A percentile compares a stretch with the other conserved stretches of the same genome.
These are phyloP conservation scores for Irineochytrium annulatum DNA, from an alignment of 192 early-diverging fungal species.

Conservation along the genomic window DNA sequence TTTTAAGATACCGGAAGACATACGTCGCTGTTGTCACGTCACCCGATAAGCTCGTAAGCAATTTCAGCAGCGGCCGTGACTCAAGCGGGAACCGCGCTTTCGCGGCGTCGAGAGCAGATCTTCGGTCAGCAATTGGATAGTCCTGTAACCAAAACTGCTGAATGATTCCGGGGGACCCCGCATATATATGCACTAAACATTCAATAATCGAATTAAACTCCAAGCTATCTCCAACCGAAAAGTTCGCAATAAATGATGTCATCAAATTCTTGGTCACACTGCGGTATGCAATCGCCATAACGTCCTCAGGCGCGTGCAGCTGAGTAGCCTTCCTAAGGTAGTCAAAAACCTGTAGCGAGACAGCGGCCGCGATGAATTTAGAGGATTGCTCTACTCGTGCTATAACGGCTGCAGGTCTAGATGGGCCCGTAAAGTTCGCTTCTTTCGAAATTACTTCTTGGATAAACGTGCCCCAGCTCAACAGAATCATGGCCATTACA, in stretches of 20 bases:
- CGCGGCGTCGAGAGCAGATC: conserved; percentile 37
- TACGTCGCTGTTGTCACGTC: conserved; percentile 20
- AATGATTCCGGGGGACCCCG: conserved; percentile 16
- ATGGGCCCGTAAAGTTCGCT: not conserved
- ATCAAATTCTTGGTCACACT: conserved; percentile 43
- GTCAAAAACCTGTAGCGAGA: not conserved
- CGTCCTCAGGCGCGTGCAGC: conserved; percentile 9
- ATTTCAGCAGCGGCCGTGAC: conserved; percentile 17
- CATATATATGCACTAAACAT: conserved; percentile 30
- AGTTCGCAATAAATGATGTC: conserved; percentile 17
- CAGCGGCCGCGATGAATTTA: conserved; percentile 7
- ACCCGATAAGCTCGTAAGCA: conserved; percentile 26
- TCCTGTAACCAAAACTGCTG: conserved; percentile 45
- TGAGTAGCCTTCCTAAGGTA: not conserved
- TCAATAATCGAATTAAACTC: conserved; percentile 23
- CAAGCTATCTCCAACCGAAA: conserved; percentile 26
- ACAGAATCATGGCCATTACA: conserved; percentile 26
- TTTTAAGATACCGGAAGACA: conserved; percentile 32
- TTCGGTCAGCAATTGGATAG: conserved; percentile 23
- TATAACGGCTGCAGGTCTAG: not conserved
- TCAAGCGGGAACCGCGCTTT: conserved; percentile 29
- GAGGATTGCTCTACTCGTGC: conserved; percentile 5
- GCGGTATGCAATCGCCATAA: conserved; percentile 26
- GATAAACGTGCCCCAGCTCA: conserved; percentile 34
- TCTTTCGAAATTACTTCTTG: conserved; percentile 8